A percentile compares a stretch with the other conserved stretches of the same genome.
These are phyloP conservation scores for Fusarium cyanostomum DNA, from an alignment of 2,329 filamentous ascomycete species.

Conservation along the genomic window DNA sequence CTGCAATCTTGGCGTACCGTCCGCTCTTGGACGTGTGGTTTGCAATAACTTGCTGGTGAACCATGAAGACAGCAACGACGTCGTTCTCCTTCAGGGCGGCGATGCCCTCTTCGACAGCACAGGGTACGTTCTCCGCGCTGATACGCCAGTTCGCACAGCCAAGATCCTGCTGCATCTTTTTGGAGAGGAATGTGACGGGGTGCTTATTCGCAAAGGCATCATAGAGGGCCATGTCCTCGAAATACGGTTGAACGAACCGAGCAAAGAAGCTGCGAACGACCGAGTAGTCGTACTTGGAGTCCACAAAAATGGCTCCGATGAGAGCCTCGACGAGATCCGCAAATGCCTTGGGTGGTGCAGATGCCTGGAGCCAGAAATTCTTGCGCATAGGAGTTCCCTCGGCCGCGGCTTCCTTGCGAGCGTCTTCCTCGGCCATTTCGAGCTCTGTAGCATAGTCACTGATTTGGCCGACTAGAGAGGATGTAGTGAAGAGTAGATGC, in stretches of 20 bases:
- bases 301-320: slow-evolving; percentile 90
- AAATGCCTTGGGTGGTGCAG: slow-evolving; percentile 76
- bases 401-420: slow-evolving; percentile 46
- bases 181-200: slow-evolving; percentile 78
- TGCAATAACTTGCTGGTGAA: slow-evolving; percentile 77
- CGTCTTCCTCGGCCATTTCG: slow-evolving; percentile 56
- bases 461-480: slow-evolving; percentile 54
- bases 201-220: slow-evolving; percentile 89
- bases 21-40: slow-evolving; percentile 69
- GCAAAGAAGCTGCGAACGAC: slow-evolving; percentile 82
- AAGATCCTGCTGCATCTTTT: slow-evolving; percentile 70
- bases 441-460: slow-evolving; percentile 67
- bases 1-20: slow-evolving; percentile 77
- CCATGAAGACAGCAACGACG: slow-evolving; percentile 76
- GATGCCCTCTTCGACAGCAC: slow-evolving; percentile 53
- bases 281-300: slow-evolving; percentile 80
- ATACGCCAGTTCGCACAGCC: slow-evolving; percentile 70
- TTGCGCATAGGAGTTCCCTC: slow-evolving; percentile 46
- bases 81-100: slow-evolving; percentile 55
- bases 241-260: slow-evolving; percentile 78
- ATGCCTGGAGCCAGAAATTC: slow-evolving; percentile 75
- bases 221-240: slow-evolving; percentile 86
- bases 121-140: slow-evolving; percentile 57
- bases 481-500: slow-evolving; percentile 69
- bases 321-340: slow-evolving; percentile 91